Percentiles rank a stretch among this genome's conserved stretches.
Evolutionary conservation across 768 basidiomycete genomes (phyloP).

Genomic region (Vishniacozyma victoriae): DNA sequence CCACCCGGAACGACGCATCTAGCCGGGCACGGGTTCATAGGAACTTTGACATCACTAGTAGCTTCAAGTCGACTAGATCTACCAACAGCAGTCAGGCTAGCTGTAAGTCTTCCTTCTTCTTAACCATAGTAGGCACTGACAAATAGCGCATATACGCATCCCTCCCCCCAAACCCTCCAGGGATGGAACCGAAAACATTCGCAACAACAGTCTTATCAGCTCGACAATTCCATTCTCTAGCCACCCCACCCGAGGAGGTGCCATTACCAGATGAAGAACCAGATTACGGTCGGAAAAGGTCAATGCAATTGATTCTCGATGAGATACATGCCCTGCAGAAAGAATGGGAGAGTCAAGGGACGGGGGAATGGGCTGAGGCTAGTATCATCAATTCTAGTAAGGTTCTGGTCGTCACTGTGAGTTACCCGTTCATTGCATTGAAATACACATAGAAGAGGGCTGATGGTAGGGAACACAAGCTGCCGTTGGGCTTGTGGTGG

Average conservation of each 20-base stretch:
- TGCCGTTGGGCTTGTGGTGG: slow-evolving; percentile 34
- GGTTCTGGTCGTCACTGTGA: slow-evolving; percentile 40
- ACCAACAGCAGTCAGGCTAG: slow-evolving; percentile 34
- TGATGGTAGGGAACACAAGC: slow-evolving; percentile 35
- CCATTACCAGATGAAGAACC: slow-evolving; percentile 10
- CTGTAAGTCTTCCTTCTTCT: slow-evolving; percentile 15
- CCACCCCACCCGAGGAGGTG: slow-evolving; percentile 22
- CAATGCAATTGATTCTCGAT: slow-evolving; percentile 39
- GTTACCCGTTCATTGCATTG: slow-evolving; percentile 2
- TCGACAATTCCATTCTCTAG: slow-evolving; percentile 36
- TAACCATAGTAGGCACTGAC: neutral
- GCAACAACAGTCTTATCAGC: slow-evolving; percentile 40
- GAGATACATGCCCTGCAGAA: slow-evolving; percentile 36
- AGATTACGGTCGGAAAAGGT: slow-evolving; percentile 14
- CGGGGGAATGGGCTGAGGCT: slow-evolving; percentile 38
- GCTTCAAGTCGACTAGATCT: slow-evolving; percentile 37
- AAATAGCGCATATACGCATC: slow-evolving; percentile 29
- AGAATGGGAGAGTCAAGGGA: slow-evolving; percentile 25
- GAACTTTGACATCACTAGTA: slow-evolving; percentile 41
- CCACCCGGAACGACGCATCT: slow-evolving; percentile 36
- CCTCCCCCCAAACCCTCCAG: slow-evolving; percentile 23
- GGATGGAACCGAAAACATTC: slow-evolving; percentile 4
- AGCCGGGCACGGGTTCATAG: slow-evolving; percentile 45
- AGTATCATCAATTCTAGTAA: slow-evolving; percentile 42
- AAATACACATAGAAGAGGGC: neutral